Base-by-base conservation (phyloP, 225 moss, liverwort and hornwort species). In the Physcomitrellopsis africana region DNA sequence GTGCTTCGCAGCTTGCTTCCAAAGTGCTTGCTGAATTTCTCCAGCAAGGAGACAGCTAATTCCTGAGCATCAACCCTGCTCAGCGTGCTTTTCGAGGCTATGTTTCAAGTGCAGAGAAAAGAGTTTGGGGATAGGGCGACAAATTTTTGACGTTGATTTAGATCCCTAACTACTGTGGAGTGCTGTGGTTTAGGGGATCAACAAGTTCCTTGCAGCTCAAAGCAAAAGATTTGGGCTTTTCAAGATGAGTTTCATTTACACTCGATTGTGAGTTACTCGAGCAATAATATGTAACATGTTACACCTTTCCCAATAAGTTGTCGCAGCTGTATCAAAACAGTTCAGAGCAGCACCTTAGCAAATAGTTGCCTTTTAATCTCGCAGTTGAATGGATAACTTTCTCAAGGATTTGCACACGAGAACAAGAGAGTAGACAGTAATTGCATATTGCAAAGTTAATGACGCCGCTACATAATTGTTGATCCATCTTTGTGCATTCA, bases 21-120 rank as follows among this genome's bases (percentile, higher is more conserved):
- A 68, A 68, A 76, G 78, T 75, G 48, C 56, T 85, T 45, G 24
- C 68, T 42, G 81, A 81, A 10, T 85, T 67, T 26, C 26, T 81
- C 16, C 47, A 26, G 46, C 63, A 64, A 10, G 59, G 42, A 59
- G 74, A 70, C 18, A 45, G 53, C 17, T 53, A 18, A 53, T n/a
- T 37, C 29, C 46, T 51, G 9, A 11, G 67, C 54, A 74, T 55
- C 41, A 73, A 15, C 60, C 11, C 10, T 51, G 3, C 63, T 63
- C 44, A 20, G 20, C 27, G 17, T 67, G 17, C 27, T 53, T 56
- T 32, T 5, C 9, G 37, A 5, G 14, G 55, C 55, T 18, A 69
- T 53, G 5, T 46, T 47, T 27, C 12, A 48, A n/a, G 26, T 8
- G 67, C 19, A 68, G 62, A 66, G 18, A 46, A 1, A 22, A 46